A percentile compares a stretch with the other conserved stretches of the same genome.
phyloP scores from a whole-genome alignment of 2,329 filamentous ascomycete genomes.

The Stagonosporopsis cucurbitacearum region DNA sequence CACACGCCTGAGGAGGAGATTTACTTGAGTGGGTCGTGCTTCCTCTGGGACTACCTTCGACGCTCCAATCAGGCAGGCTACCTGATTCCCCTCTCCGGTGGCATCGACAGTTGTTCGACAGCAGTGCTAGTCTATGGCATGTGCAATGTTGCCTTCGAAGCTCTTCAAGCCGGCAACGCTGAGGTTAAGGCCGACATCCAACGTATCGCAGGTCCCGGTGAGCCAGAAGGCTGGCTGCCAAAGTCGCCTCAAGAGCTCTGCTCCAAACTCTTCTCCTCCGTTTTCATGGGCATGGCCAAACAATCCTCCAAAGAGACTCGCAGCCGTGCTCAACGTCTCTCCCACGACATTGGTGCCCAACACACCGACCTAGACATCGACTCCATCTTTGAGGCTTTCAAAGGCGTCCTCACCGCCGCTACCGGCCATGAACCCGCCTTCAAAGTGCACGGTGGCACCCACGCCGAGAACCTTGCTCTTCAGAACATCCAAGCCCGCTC shows the following conservation, averaged over 20 bases:
- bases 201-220: slow-evolving; percentile 59
- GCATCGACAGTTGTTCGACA: slow-evolving; percentile 65
- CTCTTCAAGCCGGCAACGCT: slow-evolving; percentile 57
- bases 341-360: slow-evolving; percentile 69
- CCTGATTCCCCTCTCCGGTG: slow-evolving; percentile 64
- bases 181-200: slow-evolving; percentile 63
- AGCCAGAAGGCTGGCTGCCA: slow-evolving; percentile 58
- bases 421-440: slow-evolving; percentile 67
- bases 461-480: slow-evolving; percentile 67
- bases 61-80: slow-evolving; percentile 61
- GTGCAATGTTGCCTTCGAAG: slow-evolving; percentile 63
- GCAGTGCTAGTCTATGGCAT: slow-evolving; percentile 48
- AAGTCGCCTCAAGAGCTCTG: slow-evolving; percentile 66
- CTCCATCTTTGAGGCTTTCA: slow-evolving; percentile 65
- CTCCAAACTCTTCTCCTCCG: slow-evolving; percentile 63
- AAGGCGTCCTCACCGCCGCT: slow-evolving; percentile 63
- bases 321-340: slow-evolving; percentile 67
- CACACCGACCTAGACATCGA: slow-evolving; percentile 76
- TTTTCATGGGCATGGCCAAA: slow-evolving; percentile 36
- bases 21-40: slow-evolving; percentile 68
- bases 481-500: slow-evolving; percentile 71
- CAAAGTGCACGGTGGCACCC: slow-evolving; percentile 68
- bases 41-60: slow-evolving; percentile 69
- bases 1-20: slow-evolving; percentile 70
- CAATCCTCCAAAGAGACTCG: slow-evolving; percentile 50